Evolutionary conservation across 2,329 filamentous ascomycete genomes (phyloP).

Genomic region (Intubia oerlemansii): DNA sequence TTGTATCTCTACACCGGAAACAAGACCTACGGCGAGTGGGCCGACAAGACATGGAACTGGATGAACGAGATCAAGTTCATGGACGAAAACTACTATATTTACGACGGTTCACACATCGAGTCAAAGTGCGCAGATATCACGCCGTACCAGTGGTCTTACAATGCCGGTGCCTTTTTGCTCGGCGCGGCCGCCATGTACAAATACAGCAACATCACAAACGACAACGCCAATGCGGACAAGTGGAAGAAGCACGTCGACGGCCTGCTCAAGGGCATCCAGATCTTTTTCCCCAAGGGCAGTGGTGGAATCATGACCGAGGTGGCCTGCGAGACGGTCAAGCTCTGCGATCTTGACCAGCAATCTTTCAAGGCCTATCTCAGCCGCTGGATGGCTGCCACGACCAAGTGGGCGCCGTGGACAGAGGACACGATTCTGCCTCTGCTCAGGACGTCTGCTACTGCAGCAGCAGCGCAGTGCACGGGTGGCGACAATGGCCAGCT

Average conservation of each 20-base stretch:
- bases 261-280: constrained; percentile 27
- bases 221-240: constrained; percentile 9
- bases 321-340: constrained; percentile 38
- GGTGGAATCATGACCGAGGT: constrained; percentile 40
- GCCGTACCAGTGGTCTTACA: constrained; percentile 48
- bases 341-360: constrained; percentile 40
- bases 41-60: constrained; percentile 52
- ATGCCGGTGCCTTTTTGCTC: constrained; percentile 42
- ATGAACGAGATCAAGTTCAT: constrained; percentile 35
- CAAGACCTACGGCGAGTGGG: constrained; percentile 57
- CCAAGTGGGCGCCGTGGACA: constrained; percentile 41
- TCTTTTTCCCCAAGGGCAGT: constrained; percentile 32
- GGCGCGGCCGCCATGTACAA: constrained; percentile 51
- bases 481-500: constrained; percentile 33
- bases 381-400: constrained; percentile 39
- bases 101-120: constrained; percentile 36
- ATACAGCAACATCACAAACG: constrained; percentile 20
- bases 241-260: constrained; percentile 39
- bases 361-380: constrained; percentile 43
- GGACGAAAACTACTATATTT: constrained; percentile 33
- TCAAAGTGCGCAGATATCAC: constrained; percentile 35
- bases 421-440: constrained; percentile 28
- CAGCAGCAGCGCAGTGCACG: constrained; percentile 33
- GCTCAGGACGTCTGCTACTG: constrained; percentile 31
- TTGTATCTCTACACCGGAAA: constrained; percentile 56